Percentiles rank a stretch among this genome's conserved stretches.
Conservation (phyloP, 371 early-diverging fungal genomes). For the Mortierella sp. region DNA sequence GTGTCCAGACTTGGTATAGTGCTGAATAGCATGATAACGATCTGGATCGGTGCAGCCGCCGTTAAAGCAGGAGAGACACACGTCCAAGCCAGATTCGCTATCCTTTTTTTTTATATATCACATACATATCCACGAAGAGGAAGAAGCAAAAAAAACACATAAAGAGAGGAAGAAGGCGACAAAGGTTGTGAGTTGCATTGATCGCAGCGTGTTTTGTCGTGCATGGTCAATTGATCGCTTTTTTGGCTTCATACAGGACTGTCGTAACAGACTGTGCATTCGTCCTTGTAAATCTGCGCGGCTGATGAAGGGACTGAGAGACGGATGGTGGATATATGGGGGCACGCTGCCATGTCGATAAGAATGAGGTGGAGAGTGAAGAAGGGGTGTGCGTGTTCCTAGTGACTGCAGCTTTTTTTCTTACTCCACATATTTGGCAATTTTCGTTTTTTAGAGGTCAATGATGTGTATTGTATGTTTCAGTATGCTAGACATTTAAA, state of each 20-base stretch:
- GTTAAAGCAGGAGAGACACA: conserved; percentile 94
- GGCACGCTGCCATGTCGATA: conserved; percentile 46
- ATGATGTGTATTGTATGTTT: background rate
- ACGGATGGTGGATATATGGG: conserved; percentile 30
- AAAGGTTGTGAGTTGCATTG: no score
- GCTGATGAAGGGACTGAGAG: conserved; percentile 58
- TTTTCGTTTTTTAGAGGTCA: no score
- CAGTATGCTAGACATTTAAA: conserved; percentile 5
- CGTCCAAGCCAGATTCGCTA: conserved; percentile 82
- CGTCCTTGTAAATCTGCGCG: conserved; percentile 89
- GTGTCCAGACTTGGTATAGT: conserved; percentile 78
- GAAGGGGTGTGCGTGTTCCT: conserved; percentile 1
- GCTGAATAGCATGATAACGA: conserved; percentile 80
- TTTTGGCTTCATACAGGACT: conserved; percentile 82
- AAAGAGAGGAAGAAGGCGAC: background rate
- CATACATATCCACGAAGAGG: background rate
- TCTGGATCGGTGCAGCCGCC: conserved; percentile 80
- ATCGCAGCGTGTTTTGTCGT: background rate
- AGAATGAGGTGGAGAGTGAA: background rate
- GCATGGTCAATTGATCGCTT: conserved; percentile 3
- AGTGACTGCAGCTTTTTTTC: no score
- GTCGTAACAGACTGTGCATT: conserved; percentile 96
- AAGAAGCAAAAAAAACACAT: background rate
- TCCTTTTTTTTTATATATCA: conserved; percentile 58
- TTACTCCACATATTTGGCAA: no score